Percentiles rank a stretch among this genome's conserved stretches.
These are phyloP conservation scores for Macrocybe gigantea DNA, from an alignment of 768 basidiomycete species.

Conservation along the genomic window DNA sequence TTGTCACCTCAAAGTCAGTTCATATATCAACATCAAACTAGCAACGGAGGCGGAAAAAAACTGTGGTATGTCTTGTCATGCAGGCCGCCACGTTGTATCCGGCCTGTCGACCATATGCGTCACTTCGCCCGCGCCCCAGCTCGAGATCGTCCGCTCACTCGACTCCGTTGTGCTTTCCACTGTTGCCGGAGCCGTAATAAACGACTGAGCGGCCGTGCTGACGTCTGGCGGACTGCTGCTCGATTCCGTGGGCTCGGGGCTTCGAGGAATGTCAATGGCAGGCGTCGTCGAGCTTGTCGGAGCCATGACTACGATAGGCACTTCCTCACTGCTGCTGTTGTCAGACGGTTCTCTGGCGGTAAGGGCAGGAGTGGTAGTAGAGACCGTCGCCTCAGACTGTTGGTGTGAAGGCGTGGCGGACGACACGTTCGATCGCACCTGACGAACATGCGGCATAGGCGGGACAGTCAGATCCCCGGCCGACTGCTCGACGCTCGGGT, in stretches of 20 bases:
- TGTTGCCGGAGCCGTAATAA: slow-evolving; percentile 61
- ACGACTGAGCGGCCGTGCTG: slow-evolving; percentile 65
- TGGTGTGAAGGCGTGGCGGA: slow-evolving; percentile 5
- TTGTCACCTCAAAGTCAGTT: too few relatives aligned
- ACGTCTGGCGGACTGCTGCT: slow-evolving; percentile 49
- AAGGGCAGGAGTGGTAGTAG: too few relatives aligned
- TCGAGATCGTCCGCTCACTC: slow-evolving; percentile 38
- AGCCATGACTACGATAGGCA: too few relatives aligned
- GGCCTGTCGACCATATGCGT: slow-evolving; percentile 38
- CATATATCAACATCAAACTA: too few relatives aligned
- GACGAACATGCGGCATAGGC: slow-evolving; percentile 10
- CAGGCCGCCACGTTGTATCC: slow-evolving; percentile 28
- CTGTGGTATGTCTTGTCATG: too few relatives aligned
- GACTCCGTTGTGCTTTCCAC: slow-evolving; percentile 52
- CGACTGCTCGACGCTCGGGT: too few relatives aligned
- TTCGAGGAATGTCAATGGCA: slow-evolving; percentile 1
- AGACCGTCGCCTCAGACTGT: slow-evolving; percentile 11
- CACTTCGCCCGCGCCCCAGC: slow-evolving; percentile 34
- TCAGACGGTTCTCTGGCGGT: too few relatives aligned
- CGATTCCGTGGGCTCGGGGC: slow-evolving; percentile 2
- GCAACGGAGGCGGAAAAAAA: too few relatives aligned
- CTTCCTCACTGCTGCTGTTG: too few relatives aligned
- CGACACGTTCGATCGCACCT: slow-evolving; percentile 9
- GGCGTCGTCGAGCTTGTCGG: background rate
- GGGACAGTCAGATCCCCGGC: slow-evolving; percentile 4